A percentile compares a stretch with the other conserved stretches of the same genome.
Evolutionary conservation across 2,329 filamentous ascomycete genomes (phyloP).

Genomic region (Calycina herbarum): DNA sequence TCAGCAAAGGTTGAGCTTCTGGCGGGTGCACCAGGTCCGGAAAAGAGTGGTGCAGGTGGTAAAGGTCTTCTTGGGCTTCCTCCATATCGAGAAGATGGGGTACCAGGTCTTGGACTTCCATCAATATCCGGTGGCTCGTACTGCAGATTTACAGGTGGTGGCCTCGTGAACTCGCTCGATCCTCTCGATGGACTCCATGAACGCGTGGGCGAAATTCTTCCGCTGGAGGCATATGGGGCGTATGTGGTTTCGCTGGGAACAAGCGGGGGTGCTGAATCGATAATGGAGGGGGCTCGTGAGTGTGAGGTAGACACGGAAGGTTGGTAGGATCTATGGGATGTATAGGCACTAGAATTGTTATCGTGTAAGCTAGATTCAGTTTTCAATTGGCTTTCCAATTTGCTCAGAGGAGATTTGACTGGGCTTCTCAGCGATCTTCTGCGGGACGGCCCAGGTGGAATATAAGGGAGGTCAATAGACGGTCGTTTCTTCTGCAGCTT

Average conservation of each 20-base stretch:
- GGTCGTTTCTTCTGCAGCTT: constrained; percentile 39
- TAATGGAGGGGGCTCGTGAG: constrained; percentile 50
- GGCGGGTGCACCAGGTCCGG: constrained; percentile 51
- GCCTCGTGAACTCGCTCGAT: constrained; percentile 60
- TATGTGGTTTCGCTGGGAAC: constrained; percentile 65
- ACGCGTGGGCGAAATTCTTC: constrained; percentile 53
- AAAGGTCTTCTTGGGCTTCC: constrained; percentile 84
- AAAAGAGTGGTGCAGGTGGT: constrained; percentile 85
- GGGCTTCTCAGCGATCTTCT: constrained; percentile 38
- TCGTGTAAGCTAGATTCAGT: constrained; percentile 31
- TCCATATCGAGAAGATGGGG: constrained; percentile 84
- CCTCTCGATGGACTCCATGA: constrained; percentile 57
- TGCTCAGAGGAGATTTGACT: constrained; percentile 40
- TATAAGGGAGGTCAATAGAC: constrained; percentile 44
- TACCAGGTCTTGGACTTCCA: constrained; percentile 85
- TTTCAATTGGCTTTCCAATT: constrained; percentile 23
- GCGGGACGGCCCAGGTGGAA: constrained; percentile 52
- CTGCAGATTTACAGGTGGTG: constrained; percentile 68
- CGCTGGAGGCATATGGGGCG: constrained; percentile 53
- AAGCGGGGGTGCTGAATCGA: constrained; percentile 61
- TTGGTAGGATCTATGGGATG: constrained; percentile 48
- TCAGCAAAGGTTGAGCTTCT: constrained; percentile 57
- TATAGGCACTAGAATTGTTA: constrained; percentile 31
- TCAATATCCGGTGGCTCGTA: constrained; percentile 91
- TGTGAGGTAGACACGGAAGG: constrained; percentile 46